Base-by-base conservation (phyloP, 1,139 yeast genomes). In the Debaryomyces psychrophilus region DNA sequence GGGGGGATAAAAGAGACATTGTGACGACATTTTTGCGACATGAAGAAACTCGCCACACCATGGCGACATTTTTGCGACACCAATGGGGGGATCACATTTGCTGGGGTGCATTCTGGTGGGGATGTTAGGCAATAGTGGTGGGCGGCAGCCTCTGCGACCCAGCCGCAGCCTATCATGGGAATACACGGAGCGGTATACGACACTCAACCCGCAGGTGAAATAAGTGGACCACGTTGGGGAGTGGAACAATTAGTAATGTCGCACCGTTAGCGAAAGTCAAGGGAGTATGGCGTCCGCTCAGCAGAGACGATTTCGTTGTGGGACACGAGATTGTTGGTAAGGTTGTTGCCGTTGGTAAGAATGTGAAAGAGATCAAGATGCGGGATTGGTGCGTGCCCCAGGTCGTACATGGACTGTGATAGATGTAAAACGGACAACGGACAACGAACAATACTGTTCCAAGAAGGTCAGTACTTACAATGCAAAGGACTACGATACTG, bases 341-440 rank as follows among this genome's bases (percentile, higher is more conserved):
- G 26, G 85, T 82, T 28, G 65, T 77, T 49, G 69, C 72, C 17
- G 66, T 79, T 25, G 87, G 87, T 47, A 61, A 68, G 7, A 60
- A 68, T 18, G 85, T 81, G 12, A 66, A 65, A 22, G 58, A 64
- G 34, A 62, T 78, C 56, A 73, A 76, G 82, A 47, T 87, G 81
- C 26, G 89, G 87, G 39, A 74, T 80, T 51, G 88, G 88, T 49
- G 85, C 87, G 38, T 71, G 70, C 45, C 62, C 73, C 34, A 66
- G 65, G 43, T 65, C 81, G 9, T 83, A 88, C 64, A 58, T 64
- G 45, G 59, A 61, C n/a, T 83, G 89, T 61, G 53, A 61, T 41
- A 59, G 73, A 50, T 83, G 88, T 62, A 52, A 58, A 22, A 45
- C 52, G 26, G 75, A 52, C 58, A 22, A 45, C 52, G 26, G 75